A percentile compares a stretch with the other conserved stretches of the same genome.
Conservation (phyloP, 1,284 basidiomycete genomes). For the Neolentinus lepideus region DNA sequence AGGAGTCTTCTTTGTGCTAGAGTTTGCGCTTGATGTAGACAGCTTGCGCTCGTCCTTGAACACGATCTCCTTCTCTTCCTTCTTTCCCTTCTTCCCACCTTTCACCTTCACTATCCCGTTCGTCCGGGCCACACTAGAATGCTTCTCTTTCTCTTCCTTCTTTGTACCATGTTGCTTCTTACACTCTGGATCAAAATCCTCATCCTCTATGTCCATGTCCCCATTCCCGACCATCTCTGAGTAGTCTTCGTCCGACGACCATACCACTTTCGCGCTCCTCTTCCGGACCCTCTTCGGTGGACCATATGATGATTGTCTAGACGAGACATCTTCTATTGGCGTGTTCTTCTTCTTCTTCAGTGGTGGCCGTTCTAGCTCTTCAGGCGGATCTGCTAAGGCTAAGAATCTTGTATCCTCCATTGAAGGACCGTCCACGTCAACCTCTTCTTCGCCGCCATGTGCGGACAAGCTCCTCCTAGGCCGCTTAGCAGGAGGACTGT, state of each 20-base stretch:
- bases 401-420: background rate
- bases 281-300: background rate
- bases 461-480: background rate
- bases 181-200: background rate
- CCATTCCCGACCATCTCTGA: background rate
- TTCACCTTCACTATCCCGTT: conserved; percentile 2
- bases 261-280: background rate
- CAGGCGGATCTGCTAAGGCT: no score
- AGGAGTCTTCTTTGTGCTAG: background rate
- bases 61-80: background rate
- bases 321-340: background rate
- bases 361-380: background rate
- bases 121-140: background rate
- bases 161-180: background rate
- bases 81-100: background rate
- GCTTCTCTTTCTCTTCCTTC: background rate
- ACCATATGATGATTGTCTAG: background rate
- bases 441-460: background rate
- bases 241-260: background rate
- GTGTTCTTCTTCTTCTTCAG: background rate
- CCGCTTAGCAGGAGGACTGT: background rate
- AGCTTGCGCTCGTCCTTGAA: background rate
- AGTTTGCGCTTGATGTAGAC: background rate
- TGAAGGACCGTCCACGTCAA: background rate
- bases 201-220: conserved; percentile 2